Percentiles rank a stretch among this genome's conserved stretches.
phyloP scores from a whole-genome alignment of 768 basidiomycete genomes.

The Boletus sp. region DNA sequence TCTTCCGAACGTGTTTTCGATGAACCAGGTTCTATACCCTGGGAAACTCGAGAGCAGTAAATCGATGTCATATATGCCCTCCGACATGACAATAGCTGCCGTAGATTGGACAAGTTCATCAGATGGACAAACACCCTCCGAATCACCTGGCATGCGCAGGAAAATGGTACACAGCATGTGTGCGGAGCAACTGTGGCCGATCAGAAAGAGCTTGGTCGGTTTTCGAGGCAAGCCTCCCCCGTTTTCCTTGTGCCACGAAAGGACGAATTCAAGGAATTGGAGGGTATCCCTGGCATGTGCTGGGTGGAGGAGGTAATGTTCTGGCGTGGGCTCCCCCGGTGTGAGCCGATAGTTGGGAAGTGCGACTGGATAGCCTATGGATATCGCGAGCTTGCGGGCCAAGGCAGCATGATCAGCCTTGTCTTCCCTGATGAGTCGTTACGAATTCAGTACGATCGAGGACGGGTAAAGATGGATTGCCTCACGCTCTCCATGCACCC shows the following conservation, averaged over 20 bases:
- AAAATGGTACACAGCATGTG: constrained; percentile 77
- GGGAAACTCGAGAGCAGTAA: constrained; percentile 63
- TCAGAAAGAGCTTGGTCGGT: constrained; percentile 47
- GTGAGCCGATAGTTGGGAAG: constrained; percentile 82
- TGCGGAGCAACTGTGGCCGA: constrained; percentile 81
- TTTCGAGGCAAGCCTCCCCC: constrained; percentile 34
- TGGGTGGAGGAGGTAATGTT: constrained; percentile 56
- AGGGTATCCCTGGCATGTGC: constrained; percentile 68
- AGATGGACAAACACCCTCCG: constrained; percentile 41
- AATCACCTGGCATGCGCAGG: constrained; percentile 43
- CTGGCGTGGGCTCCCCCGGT: constrained; percentile 36
- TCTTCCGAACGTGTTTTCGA: constrained; percentile 60
- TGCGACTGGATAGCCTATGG: constrained; percentile 56
- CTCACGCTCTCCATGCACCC: constrained; percentile 81
- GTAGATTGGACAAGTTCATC: constrained; percentile 39
- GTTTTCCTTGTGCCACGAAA: constrained; percentile 36
- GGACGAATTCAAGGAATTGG: constrained; percentile 57
- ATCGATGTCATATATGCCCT: constrained; percentile 79
- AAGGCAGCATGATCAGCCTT: constrained; percentile 57
- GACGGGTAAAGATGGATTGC: constrained; percentile 1
- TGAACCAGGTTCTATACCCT: constrained; percentile 66
- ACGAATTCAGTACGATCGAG: constrained; percentile 3
- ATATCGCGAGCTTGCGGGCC: constrained; percentile 50
- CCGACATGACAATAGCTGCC: constrained; percentile 62
- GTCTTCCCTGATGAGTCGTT: constrained; percentile 60